Conservation (phyloP, 768 basidiomycete genomes). For the Boletus tomentosulus region DNA sequence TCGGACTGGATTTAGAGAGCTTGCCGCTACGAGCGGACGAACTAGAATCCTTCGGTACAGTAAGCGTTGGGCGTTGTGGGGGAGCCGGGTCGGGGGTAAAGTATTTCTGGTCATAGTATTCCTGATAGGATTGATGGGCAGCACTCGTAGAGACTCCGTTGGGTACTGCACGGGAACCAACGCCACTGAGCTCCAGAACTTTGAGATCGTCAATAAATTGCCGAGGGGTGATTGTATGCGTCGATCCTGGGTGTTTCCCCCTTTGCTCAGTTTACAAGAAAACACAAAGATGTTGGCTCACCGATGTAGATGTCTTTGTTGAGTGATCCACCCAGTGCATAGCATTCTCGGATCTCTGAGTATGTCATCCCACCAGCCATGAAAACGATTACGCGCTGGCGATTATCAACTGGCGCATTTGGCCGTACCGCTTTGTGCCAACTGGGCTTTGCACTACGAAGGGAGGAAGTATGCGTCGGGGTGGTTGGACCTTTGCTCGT, state of each 20-base stretch:
- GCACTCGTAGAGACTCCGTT: conserved; percentile 59
- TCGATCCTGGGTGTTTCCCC: conserved; percentile 61
- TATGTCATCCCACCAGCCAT: conserved; percentile 94
- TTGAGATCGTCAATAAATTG: conserved; percentile 85
- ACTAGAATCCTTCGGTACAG: conserved; percentile 25
- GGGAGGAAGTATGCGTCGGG: conserved; percentile 60
- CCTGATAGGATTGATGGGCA: conserved; percentile 56
- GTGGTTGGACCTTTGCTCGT: conserved; percentile 44
- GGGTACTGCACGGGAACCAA: conserved; percentile 68
- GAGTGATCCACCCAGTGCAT: conserved; percentile 66
- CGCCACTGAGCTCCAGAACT: conserved; percentile 81
- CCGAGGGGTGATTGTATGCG: conserved; percentile 79
- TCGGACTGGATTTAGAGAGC: conserved; percentile 36
- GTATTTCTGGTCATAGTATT: conserved; percentile 78
- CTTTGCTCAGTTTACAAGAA: not conserved
- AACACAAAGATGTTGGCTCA: conserved; percentile 42
- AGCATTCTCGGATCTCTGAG: conserved; percentile 89
- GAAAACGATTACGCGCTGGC: conserved; percentile 83
- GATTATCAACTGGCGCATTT: conserved; percentile 46
- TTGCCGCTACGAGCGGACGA: conserved; percentile 17
- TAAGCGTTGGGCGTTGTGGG: conserved; percentile 23
- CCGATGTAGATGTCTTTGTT: conserved; percentile 93
- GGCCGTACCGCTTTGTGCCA: conserved; percentile 79
- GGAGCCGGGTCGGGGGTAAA: conserved; percentile 39
- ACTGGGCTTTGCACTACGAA: conserved; percentile 84